phyloP scores from a whole-genome alignment of 768 basidiomycete genomes.

The Macrolepiota albuminosa region DNA sequence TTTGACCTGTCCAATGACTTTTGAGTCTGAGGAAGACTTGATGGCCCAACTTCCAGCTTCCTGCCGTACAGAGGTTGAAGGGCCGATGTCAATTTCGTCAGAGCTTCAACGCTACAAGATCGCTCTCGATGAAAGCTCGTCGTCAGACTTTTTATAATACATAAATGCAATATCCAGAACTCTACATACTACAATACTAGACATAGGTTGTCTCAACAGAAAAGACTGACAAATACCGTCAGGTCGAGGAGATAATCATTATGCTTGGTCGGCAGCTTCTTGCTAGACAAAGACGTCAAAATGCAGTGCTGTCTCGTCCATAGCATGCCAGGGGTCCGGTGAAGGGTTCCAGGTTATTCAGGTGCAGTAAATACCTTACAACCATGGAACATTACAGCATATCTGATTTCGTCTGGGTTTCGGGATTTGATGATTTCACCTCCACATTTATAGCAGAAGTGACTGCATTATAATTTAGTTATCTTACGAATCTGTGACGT shows the following conservation, averaged over 20 bases:
- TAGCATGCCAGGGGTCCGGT: not conserved
- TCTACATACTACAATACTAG: not conserved
- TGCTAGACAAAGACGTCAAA: not conserved
- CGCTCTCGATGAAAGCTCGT: not conserved
- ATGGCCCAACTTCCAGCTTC: not conserved
- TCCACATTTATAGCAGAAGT: constrained; percentile 56
- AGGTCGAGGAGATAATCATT: not conserved
- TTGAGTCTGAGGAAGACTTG: constrained; percentile 8
- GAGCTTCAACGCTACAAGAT: not conserved
- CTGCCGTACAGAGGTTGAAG: too few relatives aligned
- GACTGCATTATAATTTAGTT: constrained; percentile 18
- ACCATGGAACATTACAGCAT: constrained; percentile 1
- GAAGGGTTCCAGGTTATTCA: not conserved
- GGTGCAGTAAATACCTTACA: not conserved
- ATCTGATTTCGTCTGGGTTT: not conserved
- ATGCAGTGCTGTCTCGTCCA: not conserved
- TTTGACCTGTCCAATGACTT: constrained; percentile 5
- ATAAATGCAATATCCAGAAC: not conserved
- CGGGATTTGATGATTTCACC: constrained; percentile 31
- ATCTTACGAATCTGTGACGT: not conserved
- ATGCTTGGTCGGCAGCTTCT: not conserved
- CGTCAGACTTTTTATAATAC: not conserved
- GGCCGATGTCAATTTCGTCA: not conserved
- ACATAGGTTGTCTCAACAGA: not conserved
- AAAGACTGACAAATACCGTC: not conserved